phyloP scores from a whole-genome alignment of 805 yeast genomes.

The Saccharomycopsis babjevae region DNA sequence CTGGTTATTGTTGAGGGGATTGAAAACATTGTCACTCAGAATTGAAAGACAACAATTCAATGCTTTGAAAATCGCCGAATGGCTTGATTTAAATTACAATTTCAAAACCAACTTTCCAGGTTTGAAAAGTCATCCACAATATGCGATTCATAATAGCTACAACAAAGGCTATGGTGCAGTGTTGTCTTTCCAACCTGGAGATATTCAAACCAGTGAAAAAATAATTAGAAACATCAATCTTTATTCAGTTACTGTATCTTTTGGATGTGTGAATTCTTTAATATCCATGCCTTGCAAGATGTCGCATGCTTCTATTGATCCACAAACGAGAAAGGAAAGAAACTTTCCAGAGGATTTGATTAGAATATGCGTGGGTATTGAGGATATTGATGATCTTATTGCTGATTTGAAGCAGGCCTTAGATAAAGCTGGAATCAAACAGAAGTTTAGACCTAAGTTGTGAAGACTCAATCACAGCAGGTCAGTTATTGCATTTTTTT shows the following conservation, averaged over 20 bases:
- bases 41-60: conserved; percentile 82
- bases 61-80: conserved; percentile 65
- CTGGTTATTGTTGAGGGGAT: conserved; percentile 82
- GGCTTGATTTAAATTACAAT: conserved; percentile 51
- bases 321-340: conserved; percentile 76
- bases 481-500: neutral
- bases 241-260: conserved; percentile 84
- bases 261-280: conserved; percentile 88
- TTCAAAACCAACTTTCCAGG: conserved; percentile 79
- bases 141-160: conserved; percentile 65
- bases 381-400: conserved; percentile 68
- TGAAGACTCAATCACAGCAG: neutral
- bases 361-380: conserved; percentile 87
- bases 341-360: conserved; percentile 88
- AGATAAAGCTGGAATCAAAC: conserved; percentile 5
- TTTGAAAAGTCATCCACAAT: conserved; percentile 67
- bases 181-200: conserved; percentile 79
- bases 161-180: conserved; percentile 87
- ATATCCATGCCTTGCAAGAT: conserved; percentile 90
- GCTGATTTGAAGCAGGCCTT: conserved; percentile 64
- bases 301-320: conserved; percentile 96
- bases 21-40: conserved; percentile 79
- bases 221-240: conserved; percentile 69
- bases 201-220: conserved; percentile 49
- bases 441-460: neutral